These are phyloP conservation scores for Aureobasidium namibiae DNA, from an alignment of 2,329 filamentous ascomycete genomes.

Conservation along the genomic window DNA sequence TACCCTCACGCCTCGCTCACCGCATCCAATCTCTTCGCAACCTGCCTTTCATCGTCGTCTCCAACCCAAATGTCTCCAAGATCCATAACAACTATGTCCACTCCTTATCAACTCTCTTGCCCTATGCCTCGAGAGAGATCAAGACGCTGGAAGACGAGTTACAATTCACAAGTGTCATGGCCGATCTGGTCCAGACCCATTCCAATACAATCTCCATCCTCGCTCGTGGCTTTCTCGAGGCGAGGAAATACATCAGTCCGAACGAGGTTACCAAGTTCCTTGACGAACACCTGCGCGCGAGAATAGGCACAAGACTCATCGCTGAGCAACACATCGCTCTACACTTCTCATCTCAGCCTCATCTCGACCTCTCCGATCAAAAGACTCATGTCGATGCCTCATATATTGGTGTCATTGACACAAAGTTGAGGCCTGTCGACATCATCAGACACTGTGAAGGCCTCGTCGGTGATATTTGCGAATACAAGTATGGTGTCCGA, in stretches of 20 bases:
- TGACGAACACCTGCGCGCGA: slow-evolving; percentile 84
- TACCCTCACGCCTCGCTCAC: slow-evolving; percentile 86
- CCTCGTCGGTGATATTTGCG: slow-evolving; percentile 92
- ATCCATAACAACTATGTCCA: slow-evolving; percentile 97
- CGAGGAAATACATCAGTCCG: slow-evolving; percentile 77
- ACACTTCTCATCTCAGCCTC: slow-evolving; percentile 66
- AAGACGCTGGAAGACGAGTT: slow-evolving; percentile 78
- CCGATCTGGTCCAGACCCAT: slow-evolving; percentile 92
- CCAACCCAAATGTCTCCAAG: slow-evolving; percentile 88
- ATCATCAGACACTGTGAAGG: slow-evolving; percentile 79
- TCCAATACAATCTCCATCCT: slow-evolving; percentile 89
- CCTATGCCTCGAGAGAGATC: slow-evolving; percentile 68
- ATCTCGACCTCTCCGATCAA: slow-evolving; percentile 47
- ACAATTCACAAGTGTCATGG: slow-evolving; percentile 83
- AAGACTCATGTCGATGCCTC: slow-evolving; percentile 37
- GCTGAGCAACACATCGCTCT: slow-evolving; percentile 95
- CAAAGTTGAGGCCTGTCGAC: slow-evolving; percentile 69
- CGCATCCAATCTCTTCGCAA: slow-evolving; percentile 89
- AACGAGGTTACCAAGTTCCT: slow-evolving; percentile 82
- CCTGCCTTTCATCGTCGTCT: slow-evolving; percentile 93
- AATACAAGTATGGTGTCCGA: slow-evolving; percentile 86
- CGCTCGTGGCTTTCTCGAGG: slow-evolving; percentile 87
- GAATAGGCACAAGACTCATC: slow-evolving; percentile 88
- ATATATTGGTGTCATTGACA: slow-evolving; percentile 95
- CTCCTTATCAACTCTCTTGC: slow-evolving; percentile 80